Conservation (phyloP, 352 stramenopile species). For the Phytophthora palmivora region DNA sequence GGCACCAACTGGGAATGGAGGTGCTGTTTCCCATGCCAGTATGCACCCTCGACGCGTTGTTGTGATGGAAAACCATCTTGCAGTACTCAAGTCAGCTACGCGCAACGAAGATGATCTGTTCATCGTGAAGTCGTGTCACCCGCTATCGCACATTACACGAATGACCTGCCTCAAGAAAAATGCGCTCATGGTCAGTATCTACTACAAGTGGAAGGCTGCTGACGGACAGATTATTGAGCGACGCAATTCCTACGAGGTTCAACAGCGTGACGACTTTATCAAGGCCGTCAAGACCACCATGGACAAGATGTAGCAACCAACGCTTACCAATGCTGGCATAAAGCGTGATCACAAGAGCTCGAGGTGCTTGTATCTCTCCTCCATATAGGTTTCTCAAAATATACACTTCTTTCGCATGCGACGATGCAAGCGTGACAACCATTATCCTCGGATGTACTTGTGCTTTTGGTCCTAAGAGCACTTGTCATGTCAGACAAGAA, state of each 20-base stretch:
- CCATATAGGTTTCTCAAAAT: conserved; percentile 44
- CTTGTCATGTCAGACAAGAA: conserved; percentile 74
- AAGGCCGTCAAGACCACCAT: conserved; percentile 83
- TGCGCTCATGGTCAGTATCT: conserved; percentile 86
- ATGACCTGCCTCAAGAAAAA: conserved; percentile 93
- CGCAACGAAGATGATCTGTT: conserved; percentile 79
- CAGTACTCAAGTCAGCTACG: conserved; percentile 78
- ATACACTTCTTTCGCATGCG: conserved; percentile 31
- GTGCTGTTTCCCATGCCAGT: conserved; percentile 27
- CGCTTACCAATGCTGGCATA: background rate
- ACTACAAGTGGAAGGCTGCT: conserved; percentile 81
- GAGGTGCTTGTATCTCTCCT: background rate
- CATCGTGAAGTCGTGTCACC: conserved; percentile 79
- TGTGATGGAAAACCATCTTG: conserved; percentile 72
- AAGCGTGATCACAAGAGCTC: background rate
- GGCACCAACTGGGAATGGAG: conserved; percentile 17
- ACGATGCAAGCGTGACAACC: conserved; percentile 7
- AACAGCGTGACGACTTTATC: conserved; percentile 90
- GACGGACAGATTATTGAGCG: conserved; percentile 56
- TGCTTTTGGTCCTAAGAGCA: conserved; percentile 3
- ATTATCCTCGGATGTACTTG: conserved; percentile 19
- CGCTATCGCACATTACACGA: conserved; percentile 70
- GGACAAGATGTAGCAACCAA: conserved; percentile 67
- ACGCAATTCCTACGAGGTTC: conserved; percentile 84
- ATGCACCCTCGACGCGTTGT: conserved; percentile 73